Conservation (phyloP, 495 filamentous ascomycete genomes). For the Clavariopsis aquatica region DNA sequence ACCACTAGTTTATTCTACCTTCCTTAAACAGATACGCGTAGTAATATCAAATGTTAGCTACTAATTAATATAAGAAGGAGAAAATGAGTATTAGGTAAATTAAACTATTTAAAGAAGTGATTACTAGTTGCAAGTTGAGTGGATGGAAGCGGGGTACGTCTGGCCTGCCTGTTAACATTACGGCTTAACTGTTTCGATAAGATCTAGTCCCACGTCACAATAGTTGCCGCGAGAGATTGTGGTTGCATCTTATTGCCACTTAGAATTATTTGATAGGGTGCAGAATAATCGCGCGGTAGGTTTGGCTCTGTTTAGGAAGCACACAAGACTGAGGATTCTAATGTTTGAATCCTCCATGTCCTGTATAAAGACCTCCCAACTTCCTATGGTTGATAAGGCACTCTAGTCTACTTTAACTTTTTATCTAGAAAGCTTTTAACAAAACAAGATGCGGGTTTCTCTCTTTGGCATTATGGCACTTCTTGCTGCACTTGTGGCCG, state of each 20-base stretch:
- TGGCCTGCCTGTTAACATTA: no score
- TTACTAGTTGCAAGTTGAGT: no score
- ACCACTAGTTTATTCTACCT: neutral
- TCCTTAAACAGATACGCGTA: neutral
- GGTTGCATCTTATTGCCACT: no score
- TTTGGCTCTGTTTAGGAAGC: neutral
- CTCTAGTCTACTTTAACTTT: neutral
- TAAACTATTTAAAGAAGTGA: neutral
- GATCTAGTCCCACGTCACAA: no score
- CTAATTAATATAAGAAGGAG: no score
- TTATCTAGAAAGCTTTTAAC: neutral
- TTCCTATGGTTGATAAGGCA: neutral
- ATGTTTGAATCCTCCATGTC: neutral
- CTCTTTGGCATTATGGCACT: neutral
- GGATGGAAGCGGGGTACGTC: no score
- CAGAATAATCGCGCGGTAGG: neutral
- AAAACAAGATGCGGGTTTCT: neutral
- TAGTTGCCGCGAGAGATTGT: no score
- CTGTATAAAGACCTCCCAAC: neutral
- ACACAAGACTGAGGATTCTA: no score
- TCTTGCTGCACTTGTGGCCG: neutral
- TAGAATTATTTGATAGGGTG: neutral
- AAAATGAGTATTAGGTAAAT: no score
- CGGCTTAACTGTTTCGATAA: no score
- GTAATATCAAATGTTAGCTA: neutral